Conservation (phyloP, 306 rosid species). For the Medicago ruthenica region DNA sequence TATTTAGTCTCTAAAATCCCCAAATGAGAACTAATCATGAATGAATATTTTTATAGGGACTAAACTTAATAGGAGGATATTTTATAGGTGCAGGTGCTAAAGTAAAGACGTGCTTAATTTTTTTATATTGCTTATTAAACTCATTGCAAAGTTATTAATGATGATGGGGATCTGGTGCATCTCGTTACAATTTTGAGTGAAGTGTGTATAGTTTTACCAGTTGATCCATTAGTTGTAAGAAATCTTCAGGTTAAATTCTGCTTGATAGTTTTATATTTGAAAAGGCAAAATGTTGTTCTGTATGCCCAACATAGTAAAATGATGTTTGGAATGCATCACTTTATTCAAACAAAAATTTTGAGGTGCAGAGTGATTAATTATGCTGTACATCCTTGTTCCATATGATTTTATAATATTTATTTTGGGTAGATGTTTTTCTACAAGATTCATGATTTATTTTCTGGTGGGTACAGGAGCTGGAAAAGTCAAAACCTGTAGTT, state of each 20-base stretch:
- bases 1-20: background rate
- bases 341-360: background rate
- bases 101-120: background rate
- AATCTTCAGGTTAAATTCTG: slow-evolving; percentile 12
- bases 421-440: slow-evolving; percentile 15
- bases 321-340: slow-evolving; percentile 12
- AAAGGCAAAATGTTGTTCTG: background rate
- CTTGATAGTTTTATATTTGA: slow-evolving; percentile 13
- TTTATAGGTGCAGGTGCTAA: background rate
- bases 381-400: slow-evolving; percentile 15
- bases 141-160: background rate
- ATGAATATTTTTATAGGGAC: background rate
- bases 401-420: background rate
- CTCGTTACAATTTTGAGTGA: slow-evolving; percentile 15
- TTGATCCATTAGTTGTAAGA: background rate
- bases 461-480: slow-evolving; percentile 77
- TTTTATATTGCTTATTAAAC: background rate
- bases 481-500: slow-evolving; percentile 87
- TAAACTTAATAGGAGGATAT: background rate
- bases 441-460: slow-evolving; percentile 34
- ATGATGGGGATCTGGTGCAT: slow-evolving; percentile 16
- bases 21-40: background rate
- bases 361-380: slow-evolving; percentile 17
- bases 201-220: background rate
- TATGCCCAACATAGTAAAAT: slow-evolving; percentile 9